Evolutionary conservation across 1,284 basidiomycete species (phyloP), one percentile per base, ranked within the genome.

Genomic region (Pseudozyma thailandica): DNA sequence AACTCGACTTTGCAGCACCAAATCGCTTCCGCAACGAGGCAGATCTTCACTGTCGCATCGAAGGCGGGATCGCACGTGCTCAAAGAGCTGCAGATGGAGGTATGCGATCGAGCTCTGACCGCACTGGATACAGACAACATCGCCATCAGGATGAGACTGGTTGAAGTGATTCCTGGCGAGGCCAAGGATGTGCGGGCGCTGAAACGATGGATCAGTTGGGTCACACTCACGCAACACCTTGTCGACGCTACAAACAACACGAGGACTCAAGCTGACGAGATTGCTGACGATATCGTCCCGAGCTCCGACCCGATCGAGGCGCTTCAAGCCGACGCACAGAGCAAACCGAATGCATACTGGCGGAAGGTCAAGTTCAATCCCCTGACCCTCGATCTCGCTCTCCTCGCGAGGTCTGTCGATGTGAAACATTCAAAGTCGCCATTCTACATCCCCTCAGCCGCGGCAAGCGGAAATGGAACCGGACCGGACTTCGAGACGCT

Each of bases 191-290:
- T 53, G 2, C 42, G 20, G 18, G 57, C 46, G 7, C 31, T 71
- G 5, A 33, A 47, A 15, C 21, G 53, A 37, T 71, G 61, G 57
- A 21, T 71, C 16, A 57, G 57, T 7, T 71, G 61, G 61, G 25
- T 45, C 2, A 53, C 45, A 8, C 20, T 71, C 21, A 66, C 63
- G 15, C 48, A 66, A 44, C 56, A 66, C 41, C 30, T 65, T 15
- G 23, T 35, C 5, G 47, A 25, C 13, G 21, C 10, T 20, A 13
- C 20, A 18, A 35, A 2, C 8, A 10, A n/a, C n/a, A 49, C 7
- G 7, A 27, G 27, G 16, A 23, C 7, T 16, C 23, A 39, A 10
- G 15, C 23, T n/a, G 21, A 25, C 3, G 26, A 18, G 10, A 10
- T 25, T 5, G 16, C 21, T 9, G 21, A 12, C 3, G 26, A 28